Base-by-base conservation (phyloP, 2,329 filamentous ascomycete species). In the Ascosphaera apis region DNA sequence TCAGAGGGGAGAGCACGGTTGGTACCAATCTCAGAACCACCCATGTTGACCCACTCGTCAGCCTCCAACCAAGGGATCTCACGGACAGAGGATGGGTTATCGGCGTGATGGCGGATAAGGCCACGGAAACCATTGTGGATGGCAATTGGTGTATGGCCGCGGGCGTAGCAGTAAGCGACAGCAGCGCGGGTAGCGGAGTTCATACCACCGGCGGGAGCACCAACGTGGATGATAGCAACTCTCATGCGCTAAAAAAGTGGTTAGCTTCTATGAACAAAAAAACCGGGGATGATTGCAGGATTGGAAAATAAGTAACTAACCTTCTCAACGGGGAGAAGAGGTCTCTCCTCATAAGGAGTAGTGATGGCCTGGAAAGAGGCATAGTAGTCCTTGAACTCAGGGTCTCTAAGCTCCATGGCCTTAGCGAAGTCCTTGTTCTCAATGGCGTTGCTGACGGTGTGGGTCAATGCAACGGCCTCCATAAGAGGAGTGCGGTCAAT, bases 61-160 rank as follows among this genome's bases (percentile, higher is more conserved):
- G 91, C 83, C 51, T 95, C 88, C 15, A 95, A 68, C 88, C 88
- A 98, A 45, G 76, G 64, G 40, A 95, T 79, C 28, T 78, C 69
- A 21, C 84, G 76, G 6, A 98, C 84, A 2, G 88, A 72, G 28
- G 83, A 77, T 0, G 84, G 84, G 48, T 73, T 63, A 51, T 95
- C 86, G 21, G 63, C 75, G 53, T 95, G 82, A 55, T 98, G 88
- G 33, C 88, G 73, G 37, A 82, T 77, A 39, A 98, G 74, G 12
- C 88, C 88, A 21, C 88, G 82, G 56, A 98, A 98, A 17, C 88
- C 88, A 48, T 98, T 98, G 60, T 95, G 80, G 38, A 98, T 83
- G 13, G 82, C 86, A 47, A 95, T 56, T 3, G 88, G 80, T 36
- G 81, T 82, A 54, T 98, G 88, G n/a, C 88, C 88, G 40, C 83